phyloP scores from a whole-genome alignment of 495 filamentous ascomycete genomes.

The Trichocladium uniseriatum region DNA sequence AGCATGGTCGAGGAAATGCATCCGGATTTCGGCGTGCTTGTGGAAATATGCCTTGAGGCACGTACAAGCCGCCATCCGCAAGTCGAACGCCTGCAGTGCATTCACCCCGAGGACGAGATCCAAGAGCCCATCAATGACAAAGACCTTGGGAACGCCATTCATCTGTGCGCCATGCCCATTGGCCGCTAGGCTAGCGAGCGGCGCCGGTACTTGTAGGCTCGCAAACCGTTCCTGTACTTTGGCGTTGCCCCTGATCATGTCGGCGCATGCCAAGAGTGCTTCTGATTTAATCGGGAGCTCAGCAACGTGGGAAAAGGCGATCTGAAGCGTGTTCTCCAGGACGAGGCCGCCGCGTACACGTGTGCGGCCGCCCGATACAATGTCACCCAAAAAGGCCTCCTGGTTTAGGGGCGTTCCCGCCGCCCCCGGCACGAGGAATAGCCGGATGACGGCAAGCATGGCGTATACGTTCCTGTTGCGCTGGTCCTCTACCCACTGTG shows the following conservation, averaged over 20 bases:
- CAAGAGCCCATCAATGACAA: constrained; percentile 90
- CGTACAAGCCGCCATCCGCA: constrained; percentile 74
- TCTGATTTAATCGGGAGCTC: constrained; percentile 73
- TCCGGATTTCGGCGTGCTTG: constrained; percentile 64
- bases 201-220: constrained; percentile 62
- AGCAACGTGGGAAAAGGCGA: constrained; percentile 70
- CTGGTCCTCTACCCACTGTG: constrained; percentile 65
- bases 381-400: constrained; percentile 61
- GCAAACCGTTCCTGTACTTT: constrained; percentile 78
- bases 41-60: constrained; percentile 89
- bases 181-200: constrained; percentile 37
- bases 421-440: constrained; percentile 76
- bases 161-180: constrained; percentile 32
- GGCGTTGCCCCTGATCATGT: constrained; percentile 76
- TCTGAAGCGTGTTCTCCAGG: constrained; percentile 69
- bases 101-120: constrained; percentile 69
- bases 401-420: constrained; percentile 77
- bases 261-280: constrained; percentile 76
- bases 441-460: constrained; percentile 68
- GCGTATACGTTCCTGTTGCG: constrained; percentile 90
- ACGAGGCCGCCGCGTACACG: constrained; percentile 47
- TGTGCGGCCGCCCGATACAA: constrained; percentile 1
- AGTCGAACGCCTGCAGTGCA: constrained; percentile 59
- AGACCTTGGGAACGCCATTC: constrained; percentile 52
- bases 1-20: constrained; percentile 78